Evolutionary conservation across 106 monocot genomes (phyloP).

Genomic region (Narthecium ossifragum): DNA sequence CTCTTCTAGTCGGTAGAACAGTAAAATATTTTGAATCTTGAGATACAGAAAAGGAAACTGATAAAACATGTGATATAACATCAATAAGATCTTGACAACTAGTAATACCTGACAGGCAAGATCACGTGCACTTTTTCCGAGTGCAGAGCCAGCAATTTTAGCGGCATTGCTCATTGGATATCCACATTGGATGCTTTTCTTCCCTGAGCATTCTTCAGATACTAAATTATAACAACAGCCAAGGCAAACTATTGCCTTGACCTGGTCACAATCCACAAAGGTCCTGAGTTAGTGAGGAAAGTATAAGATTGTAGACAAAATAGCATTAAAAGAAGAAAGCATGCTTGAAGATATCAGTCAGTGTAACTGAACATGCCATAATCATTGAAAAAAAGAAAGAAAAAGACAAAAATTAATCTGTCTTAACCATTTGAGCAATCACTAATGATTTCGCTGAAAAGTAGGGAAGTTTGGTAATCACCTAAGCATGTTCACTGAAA

Average conservation of each 20-base stretch:
- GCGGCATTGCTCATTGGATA: constrained; percentile 81
- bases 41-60: no score
- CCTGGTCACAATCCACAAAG: constrained; percentile 75
- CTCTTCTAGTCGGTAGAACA: no score
- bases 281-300: constrained; percentile 30
- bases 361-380: background rate
- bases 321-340: background rate
- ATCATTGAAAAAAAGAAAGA: constrained; percentile 1
- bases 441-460: background rate
- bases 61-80: background rate
- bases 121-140: constrained; percentile 87
- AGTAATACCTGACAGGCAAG: constrained; percentile 87
- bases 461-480: constrained; percentile 11
- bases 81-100: background rate
- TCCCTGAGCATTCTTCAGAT: constrained; percentile 45
- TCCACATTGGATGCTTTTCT: constrained; percentile 19
- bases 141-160: constrained; percentile 25
- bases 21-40: no score
- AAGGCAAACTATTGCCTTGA: constrained; percentile 73
- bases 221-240: constrained; percentile 96
- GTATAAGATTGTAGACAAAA: background rate
- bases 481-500: constrained; percentile 97
- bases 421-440: background rate
- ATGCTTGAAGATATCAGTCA: background rate
- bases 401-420: background rate